phyloP scores from a whole-genome alignment of 2,329 filamentous ascomycete genomes.

The Botrytis tulipae region DNA sequence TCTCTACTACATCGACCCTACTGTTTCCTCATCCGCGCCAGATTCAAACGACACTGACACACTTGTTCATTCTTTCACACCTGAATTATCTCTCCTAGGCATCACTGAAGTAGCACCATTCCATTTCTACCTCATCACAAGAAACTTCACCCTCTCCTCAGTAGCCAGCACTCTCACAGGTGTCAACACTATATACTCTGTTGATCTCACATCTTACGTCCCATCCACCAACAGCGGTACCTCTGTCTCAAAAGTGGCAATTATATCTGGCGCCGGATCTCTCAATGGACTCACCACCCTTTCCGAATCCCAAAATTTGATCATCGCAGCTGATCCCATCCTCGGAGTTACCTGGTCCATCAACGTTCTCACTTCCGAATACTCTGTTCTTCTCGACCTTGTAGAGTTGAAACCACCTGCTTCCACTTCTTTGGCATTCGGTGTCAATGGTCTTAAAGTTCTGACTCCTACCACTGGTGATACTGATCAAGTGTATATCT shows the following conservation, averaged over 20 bases:
- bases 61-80: conserved; percentile 24
- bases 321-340: conserved; percentile 35
- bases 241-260: conserved; percentile 20
- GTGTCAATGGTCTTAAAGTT: conserved; percentile 26
- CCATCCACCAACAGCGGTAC: conserved; percentile 1
- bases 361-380: conserved; percentile 29
- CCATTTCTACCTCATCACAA: conserved; percentile 33
- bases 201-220: conserved; percentile 22
- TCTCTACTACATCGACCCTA: conserved; percentile 24
- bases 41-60: conserved; percentile 14
- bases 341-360: conserved; percentile 34
- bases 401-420: conserved; percentile 27
- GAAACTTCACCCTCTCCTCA: conserved; percentile 25
- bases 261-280: conserved; percentile 28
- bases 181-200: conserved; percentile 28
- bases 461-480: not conserved
- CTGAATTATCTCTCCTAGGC: conserved; percentile 35
- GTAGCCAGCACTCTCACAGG: conserved; percentile 4
- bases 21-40: not conserved
- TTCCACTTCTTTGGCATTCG: not conserved
- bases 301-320: conserved; percentile 20
- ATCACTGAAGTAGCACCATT: conserved; percentile 41
- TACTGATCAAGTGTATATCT: conserved; percentile 22
- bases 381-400: conserved; percentile 27
- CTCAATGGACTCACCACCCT: conserved; percentile 34